Evolutionary conservation across 495 filamentous ascomycete genomes (phyloP).

Genomic region (Cairneyella variabilis): DNA sequence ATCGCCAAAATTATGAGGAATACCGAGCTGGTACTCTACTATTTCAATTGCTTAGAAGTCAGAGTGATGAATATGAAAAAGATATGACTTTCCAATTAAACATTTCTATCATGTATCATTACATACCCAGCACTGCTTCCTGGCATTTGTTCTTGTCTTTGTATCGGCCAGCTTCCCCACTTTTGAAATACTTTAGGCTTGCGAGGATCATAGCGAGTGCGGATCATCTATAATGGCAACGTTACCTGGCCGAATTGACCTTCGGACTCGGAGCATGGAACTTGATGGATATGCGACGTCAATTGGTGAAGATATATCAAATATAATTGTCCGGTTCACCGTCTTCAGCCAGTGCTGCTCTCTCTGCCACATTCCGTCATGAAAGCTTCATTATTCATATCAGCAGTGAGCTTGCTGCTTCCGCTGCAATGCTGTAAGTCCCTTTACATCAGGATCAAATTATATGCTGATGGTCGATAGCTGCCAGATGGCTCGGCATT

Average conservation of each 20-base stretch:
- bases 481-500: slow-evolving; percentile 28
- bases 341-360: neutral
- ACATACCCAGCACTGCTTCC: too few relatives aligned
- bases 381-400: neutral
- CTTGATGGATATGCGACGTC: neutral
- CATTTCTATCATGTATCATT: too few relatives aligned
- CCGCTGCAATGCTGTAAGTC: neutral
- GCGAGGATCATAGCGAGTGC: neutral
- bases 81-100: too few relatives aligned
- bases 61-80: too few relatives aligned
- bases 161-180: slow-evolving; percentile 4
- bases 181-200: neutral
- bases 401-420: neutral
- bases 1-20: too few relatives aligned
- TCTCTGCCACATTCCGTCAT: neutral
- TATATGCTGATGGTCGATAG: neutral
- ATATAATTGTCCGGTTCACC: neutral
- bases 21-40: too few relatives aligned
- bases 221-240: neutral
- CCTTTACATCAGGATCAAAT: neutral
- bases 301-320: neutral
- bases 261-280: neutral
- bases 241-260: neutral
- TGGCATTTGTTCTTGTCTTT: too few relatives aligned
- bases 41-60: too few relatives aligned